Percentiles rank a stretch among this genome's conserved stretches.
phyloP scores from a whole-genome alignment of 2,329 filamentous ascomycete genomes.

The Chalaropsis ovoidea region DNA sequence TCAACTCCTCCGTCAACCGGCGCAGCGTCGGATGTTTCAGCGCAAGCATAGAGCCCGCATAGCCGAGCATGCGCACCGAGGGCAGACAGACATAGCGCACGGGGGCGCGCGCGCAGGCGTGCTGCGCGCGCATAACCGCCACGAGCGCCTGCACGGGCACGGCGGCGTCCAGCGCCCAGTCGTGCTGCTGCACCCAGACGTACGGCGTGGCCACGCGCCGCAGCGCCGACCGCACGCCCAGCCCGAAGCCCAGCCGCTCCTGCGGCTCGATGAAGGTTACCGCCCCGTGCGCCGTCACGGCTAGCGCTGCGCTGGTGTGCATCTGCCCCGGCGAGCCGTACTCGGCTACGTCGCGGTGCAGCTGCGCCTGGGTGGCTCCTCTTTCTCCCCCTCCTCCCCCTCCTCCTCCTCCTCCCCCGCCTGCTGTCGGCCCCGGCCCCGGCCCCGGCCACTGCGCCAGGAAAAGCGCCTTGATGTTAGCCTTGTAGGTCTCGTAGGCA shows the following conservation, averaged over 20 bases:
- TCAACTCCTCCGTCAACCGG: constrained; percentile 36
- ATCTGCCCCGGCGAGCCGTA: constrained; percentile 36
- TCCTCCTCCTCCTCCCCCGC: too few species aligned
- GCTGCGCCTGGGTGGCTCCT: neutral
- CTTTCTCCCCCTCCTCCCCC: neutral
- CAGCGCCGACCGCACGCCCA: constrained; percentile 45
- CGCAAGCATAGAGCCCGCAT: constrained; percentile 41
- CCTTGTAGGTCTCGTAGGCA: constrained; percentile 39
- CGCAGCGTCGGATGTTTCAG: constrained; percentile 36
- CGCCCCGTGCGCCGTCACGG: constrained; percentile 32
- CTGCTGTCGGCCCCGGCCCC: too few species aligned
- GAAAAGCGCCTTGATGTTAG: constrained; percentile 38
- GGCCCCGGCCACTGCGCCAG: constrained; percentile 26
- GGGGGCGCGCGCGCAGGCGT: constrained; percentile 31
- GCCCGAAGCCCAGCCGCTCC: constrained; percentile 42
- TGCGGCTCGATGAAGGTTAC: constrained; percentile 43
- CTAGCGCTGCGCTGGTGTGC: constrained; percentile 33
- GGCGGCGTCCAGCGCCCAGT: constrained; percentile 41
- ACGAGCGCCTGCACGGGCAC: constrained; percentile 40
- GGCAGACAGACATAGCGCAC: constrained; percentile 46
- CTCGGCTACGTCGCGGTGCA: constrained; percentile 36
- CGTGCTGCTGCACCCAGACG: constrained; percentile 50
- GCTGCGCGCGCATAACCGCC: constrained; percentile 37
- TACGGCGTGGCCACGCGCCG: constrained; percentile 40
- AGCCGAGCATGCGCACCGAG: constrained; percentile 43